A percentile compares a stretch with the other conserved stretches of the same genome.
phyloP scores from a whole-genome alignment of 345 rosid species.

The Salix udensis region DNA sequence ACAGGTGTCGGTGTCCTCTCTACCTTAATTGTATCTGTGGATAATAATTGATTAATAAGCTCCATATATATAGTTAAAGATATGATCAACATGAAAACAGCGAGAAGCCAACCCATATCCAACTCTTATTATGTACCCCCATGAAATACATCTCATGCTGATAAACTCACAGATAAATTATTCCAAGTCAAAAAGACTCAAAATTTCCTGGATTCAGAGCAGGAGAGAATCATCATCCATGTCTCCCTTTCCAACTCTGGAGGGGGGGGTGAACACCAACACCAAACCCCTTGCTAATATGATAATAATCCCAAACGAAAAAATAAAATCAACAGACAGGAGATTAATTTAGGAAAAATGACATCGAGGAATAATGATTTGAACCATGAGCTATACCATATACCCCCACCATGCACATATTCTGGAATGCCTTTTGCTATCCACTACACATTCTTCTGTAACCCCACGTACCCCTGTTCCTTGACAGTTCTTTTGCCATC shows the following conservation, averaged over 20 bases:
- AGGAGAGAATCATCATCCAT: neutral
- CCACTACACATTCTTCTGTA: neutral
- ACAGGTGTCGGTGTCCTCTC: no score
- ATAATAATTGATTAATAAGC: no score
- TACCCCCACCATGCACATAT: constrained; percentile 10
- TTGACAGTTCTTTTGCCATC: neutral
- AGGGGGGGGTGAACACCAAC: neutral
- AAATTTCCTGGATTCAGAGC: neutral
- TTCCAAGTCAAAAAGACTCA: neutral
- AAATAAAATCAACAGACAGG: neutral
- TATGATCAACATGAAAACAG: neutral
- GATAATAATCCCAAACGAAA: neutral
- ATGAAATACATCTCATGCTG: neutral
- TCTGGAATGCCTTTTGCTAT: neutral
- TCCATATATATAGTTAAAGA: neutral
- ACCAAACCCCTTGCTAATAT: neutral
- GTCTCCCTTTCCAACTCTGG: neutral
- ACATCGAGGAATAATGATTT: neutral
- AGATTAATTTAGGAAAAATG: neutral
- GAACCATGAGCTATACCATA: constrained; percentile 5
- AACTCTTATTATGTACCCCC: constrained; percentile 8
- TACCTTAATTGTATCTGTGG: no score
- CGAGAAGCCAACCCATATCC: neutral
- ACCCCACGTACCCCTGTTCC: neutral
- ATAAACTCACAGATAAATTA: neutral